phyloP scores from a whole-genome alignment of 352 stramenopile species.

The Albugo candida region DNA sequence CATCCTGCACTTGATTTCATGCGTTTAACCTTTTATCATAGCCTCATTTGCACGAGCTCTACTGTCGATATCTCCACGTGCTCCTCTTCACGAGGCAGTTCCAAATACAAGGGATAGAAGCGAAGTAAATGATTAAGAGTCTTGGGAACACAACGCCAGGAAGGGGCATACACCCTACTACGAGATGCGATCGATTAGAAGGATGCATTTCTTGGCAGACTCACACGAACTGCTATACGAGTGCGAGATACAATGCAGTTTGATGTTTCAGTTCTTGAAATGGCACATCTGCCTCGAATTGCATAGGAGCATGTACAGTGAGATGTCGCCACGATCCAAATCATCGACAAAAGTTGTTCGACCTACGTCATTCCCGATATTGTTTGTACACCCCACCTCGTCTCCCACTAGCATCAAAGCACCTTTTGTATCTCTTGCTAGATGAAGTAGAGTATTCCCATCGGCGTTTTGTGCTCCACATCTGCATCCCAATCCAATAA shows the following conservation, averaged over 20 bases:
- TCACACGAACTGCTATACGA: constrained; percentile 67
- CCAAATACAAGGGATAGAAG: too few species aligned
- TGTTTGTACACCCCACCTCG: constrained; percentile 61
- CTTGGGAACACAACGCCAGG: too few species aligned
- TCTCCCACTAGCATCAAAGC: constrained; percentile 58
- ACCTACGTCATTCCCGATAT: constrained; percentile 65
- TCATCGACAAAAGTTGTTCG: constrained; percentile 57
- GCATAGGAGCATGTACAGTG: constrained; percentile 50
- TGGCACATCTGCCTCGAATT: constrained; percentile 69
- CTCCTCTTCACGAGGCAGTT: too few species aligned
- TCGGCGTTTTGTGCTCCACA: constrained; percentile 56
- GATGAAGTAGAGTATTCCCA: constrained; percentile 67
- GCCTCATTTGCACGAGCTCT: too few species aligned
- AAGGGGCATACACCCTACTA: too few species aligned
- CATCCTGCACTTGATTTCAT: too few species aligned
- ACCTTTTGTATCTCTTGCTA: constrained; percentile 59
- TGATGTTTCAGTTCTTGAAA: constrained; percentile 77
- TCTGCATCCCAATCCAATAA: constrained; percentile 68
- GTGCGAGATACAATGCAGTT: constrained; percentile 57
- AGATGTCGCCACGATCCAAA: constrained; percentile 48
- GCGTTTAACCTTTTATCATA: too few species aligned
- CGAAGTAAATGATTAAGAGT: too few species aligned
- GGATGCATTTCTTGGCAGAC: constrained; percentile 36
- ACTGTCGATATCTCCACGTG: too few species aligned
- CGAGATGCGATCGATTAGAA: constrained; percentile 59